These are phyloP conservation scores for Boletus patriciae DNA, from an alignment of 768 basidiomycete species.

Conservation along the genomic window DNA sequence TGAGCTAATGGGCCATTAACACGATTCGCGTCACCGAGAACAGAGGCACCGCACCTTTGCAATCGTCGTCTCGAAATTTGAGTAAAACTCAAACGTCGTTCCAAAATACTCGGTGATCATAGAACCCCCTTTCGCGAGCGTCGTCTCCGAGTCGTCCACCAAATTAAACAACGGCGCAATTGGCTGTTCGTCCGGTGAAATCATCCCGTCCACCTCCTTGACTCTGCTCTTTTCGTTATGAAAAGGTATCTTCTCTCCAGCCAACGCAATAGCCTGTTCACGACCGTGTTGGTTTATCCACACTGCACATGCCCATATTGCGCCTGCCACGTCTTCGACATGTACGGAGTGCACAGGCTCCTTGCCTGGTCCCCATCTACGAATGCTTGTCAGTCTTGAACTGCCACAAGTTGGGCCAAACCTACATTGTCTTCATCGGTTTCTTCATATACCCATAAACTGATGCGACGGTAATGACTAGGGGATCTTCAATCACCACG, in stretches of 20 bases:
- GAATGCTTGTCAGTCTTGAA: conserved; percentile 9
- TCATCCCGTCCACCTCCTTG: conserved; percentile 61
- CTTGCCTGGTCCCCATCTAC: conserved; percentile 78
- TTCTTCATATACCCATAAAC: conserved; percentile 82
- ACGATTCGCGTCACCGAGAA: neutral
- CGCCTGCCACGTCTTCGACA: conserved; percentile 75
- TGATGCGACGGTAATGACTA: conserved; percentile 70
- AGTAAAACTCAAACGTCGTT: conserved; percentile 81
- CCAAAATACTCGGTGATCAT: conserved; percentile 70
- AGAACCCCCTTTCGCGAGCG: conserved; percentile 63
- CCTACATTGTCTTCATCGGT: conserved; percentile 83
- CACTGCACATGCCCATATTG: conserved; percentile 68
- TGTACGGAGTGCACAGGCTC: conserved; percentile 76
- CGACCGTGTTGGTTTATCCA: conserved; percentile 74
- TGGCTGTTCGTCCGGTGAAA: conserved; percentile 53
- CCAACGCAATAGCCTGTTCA: conserved; percentile 57
- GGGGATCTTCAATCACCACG: conserved; percentile 50
- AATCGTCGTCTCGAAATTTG: conserved; percentile 61
- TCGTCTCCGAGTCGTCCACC: conserved; percentile 76
- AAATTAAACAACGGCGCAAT: conserved; percentile 82
- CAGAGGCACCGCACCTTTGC: conserved; percentile 51
- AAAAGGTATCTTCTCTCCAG: conserved; percentile 39
- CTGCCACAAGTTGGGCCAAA: conserved; percentile 3
- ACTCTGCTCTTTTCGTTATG: conserved; percentile 68
- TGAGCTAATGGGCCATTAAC: conserved; percentile 43